phyloP scores from a whole-genome alignment of 495 filamentous ascomycete species.

The Penicillium tannophilum region DNA sequence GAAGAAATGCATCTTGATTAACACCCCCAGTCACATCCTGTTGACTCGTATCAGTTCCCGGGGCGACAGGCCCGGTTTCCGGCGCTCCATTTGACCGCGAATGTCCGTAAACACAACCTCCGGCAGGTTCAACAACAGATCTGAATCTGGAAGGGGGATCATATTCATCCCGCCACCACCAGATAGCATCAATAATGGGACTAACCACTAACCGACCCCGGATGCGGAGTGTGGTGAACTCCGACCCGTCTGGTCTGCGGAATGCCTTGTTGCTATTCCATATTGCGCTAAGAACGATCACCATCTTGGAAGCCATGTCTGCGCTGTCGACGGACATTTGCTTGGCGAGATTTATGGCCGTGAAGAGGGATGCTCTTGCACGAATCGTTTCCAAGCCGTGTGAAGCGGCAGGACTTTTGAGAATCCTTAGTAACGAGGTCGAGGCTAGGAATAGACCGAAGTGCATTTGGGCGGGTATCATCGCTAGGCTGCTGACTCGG shows the following conservation, averaged over 20 bases:
- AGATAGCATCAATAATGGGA: constrained; percentile 47
- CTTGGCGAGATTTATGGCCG: constrained; percentile 40
- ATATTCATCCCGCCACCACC: constrained; percentile 55
- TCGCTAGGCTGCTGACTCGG: constrained; percentile 23
- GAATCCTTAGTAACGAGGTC: constrained; percentile 39
- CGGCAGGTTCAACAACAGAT: constrained; percentile 15
- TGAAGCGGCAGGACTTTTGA: constrained; percentile 35
- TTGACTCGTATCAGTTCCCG: constrained; percentile 14
- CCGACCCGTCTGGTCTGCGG: constrained; percentile 41
- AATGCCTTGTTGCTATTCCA: constrained; percentile 52
- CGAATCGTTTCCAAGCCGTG: constrained; percentile 35
- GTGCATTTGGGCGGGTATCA: constrained; percentile 34
- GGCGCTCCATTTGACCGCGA: constrained; percentile 9
- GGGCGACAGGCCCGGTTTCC: constrained; percentile 11
- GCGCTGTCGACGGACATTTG: constrained; percentile 41
- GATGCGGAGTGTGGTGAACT: constrained; percentile 42
- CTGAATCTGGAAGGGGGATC: constrained; percentile 31
- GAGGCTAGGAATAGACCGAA: constrained; percentile 40
- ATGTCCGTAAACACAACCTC: constrained; percentile 18
- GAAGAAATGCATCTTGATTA: constrained; percentile 28
- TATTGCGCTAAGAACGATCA: constrained; percentile 38
- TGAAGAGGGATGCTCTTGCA: constrained; percentile 37
- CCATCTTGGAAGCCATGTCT: constrained; percentile 39
- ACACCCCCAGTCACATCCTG: background rate
- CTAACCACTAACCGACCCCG: constrained; percentile 45